Base-by-base conservation (phyloP, 805 yeast genomes). In the Starmerella stellata region DNA sequence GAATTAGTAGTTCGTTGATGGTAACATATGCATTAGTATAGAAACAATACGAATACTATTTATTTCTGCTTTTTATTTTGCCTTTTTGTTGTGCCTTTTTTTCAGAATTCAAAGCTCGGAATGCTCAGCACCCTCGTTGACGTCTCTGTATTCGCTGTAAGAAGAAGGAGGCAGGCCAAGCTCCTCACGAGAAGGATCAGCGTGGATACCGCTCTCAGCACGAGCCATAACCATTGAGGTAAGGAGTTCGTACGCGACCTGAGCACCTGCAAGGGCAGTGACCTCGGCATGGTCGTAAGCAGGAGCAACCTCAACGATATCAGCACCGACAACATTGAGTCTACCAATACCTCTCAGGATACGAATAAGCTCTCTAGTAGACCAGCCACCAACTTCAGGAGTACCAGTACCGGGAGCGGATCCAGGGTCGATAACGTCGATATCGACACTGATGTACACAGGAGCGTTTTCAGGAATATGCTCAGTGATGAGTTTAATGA, bases 321-420 rank as follows among this genome's bases (percentile, higher is more conserved):
- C 90, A 13, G 77, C 81, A 18, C 87, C 87, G 3, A 78, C 73
- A 31, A 78, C 43, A 42, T 73, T 65, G 40, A 77, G 56, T 1
- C 71, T 72, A 34, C 70, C 73, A 15, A 78, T 56, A 1, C 70
- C 72, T 40, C 78, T 75, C 33, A 78, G 47, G 19, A 77, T 56
- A 5, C 65, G 59, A 43, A 75, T 64, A 27, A 77, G 58, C 52
- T 78, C 87, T 35, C 87, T 62, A 1, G 76, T 61, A 13, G 73
- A 65, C 64, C 76, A 69, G 2, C 90, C 90, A 14, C 83, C 90
- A 3, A 68, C 70, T 52, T 78, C 90, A 47, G 75, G 69, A 3
- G 90, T 78, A 8, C 90, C 90, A 0, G 87, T 77, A 1, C 79
- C 85, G 14, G 85, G 79, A 2, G 81, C 81, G 37, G 64, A 59